Conservation (phyloP, 306 rosid genomes). For the Elaeagnus macrophylla region DNA sequence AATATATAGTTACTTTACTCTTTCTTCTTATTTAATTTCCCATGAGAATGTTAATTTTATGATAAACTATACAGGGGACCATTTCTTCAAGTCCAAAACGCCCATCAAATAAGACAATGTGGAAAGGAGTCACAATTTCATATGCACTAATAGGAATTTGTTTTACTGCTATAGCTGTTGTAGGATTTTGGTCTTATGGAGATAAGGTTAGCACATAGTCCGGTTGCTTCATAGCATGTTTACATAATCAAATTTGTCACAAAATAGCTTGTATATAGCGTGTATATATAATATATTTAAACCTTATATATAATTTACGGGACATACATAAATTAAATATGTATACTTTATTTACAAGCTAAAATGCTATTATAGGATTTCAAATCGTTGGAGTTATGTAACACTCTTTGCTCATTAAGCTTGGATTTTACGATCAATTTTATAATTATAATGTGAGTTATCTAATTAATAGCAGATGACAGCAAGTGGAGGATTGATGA, state of each 20-base stretch:
- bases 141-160: conserved; percentile 37
- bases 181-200: conserved; percentile 71
- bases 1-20: neutral
- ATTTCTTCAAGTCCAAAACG: conserved; percentile 37
- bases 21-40: neutral
- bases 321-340: too few relatives aligned
- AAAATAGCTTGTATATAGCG: too few relatives aligned
- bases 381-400: too few relatives aligned
- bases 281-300: too few relatives aligned
- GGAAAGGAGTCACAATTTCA: conserved; percentile 37
- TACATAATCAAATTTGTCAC: too few relatives aligned
- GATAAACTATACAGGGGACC: conserved; percentile 45
- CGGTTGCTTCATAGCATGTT: too few relatives aligned
- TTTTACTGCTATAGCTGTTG: conserved; percentile 45
- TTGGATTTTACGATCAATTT: too few relatives aligned
- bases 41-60: neutral
- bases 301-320: too few relatives aligned
- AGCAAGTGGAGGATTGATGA: conserved; percentile 24
- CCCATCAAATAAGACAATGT: conserved; percentile 37
- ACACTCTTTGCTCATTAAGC: too few relatives aligned
- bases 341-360: too few relatives aligned
- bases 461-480: conserved; percentile 28
- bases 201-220: conserved; percentile 37
- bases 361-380: too few relatives aligned
- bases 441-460: neutral